A percentile compares a stretch with the other conserved stretches of the same genome.
These are phyloP conservation scores for Solanum lycopersicoides DNA, from an alignment of 257 asterid genomes.

Conservation along the genomic window DNA sequence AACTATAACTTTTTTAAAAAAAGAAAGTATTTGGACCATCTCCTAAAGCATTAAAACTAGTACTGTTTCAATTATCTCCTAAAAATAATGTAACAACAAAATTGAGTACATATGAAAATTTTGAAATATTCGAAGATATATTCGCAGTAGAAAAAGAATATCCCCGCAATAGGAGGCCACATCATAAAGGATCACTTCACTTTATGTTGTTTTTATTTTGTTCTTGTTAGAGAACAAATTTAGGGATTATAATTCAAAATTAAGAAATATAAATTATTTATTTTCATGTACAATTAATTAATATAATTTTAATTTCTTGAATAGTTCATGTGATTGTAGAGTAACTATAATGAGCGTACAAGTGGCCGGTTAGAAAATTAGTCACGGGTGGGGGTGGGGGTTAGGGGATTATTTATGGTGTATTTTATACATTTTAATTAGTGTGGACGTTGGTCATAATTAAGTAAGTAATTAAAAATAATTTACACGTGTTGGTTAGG, in stretches of 20 bases:
- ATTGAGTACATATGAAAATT: neutral
- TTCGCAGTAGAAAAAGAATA: neutral
- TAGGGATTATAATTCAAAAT: neutral
- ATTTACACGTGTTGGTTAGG: neutral
- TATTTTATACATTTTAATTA: neutral
- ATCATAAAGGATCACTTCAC: neutral
- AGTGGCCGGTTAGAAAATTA: neutral
- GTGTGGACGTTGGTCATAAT: neutral
- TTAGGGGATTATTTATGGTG: neutral
- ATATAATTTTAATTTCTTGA: too few relatives aligned
- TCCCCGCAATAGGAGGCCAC: neutral
- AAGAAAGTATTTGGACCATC: too few relatives aligned
- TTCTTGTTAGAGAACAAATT: neutral
- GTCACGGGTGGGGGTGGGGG: neutral
- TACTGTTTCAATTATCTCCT: neutral
- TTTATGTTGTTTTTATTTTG: neutral
- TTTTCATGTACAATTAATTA: too few relatives aligned
- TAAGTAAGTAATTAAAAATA: too few relatives aligned
- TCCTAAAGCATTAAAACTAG: neutral
- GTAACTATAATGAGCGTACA: neutral
- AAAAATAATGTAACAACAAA: neutral
- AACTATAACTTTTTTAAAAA: too few relatives aligned
- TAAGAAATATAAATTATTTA: too few relatives aligned
- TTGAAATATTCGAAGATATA: neutral
- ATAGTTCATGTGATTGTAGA: neutral